Evolutionary conservation across 2,329 filamentous ascomycete genomes (phyloP).

Genomic region (Corynespora cassiicola): DNA sequence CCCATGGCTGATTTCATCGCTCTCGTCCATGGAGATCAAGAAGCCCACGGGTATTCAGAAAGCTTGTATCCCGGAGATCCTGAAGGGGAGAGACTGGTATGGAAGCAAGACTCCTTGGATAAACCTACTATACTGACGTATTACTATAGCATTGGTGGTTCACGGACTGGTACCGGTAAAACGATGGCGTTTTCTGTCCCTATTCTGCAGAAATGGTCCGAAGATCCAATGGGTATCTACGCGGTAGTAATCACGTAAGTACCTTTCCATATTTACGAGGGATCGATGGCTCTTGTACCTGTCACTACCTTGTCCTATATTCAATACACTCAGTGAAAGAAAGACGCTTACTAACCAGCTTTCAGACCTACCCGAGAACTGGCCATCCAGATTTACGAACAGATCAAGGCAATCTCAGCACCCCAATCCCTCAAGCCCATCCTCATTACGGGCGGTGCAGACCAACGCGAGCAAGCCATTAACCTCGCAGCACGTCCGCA

Average conservation of each 20-base stretch:
- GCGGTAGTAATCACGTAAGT: slow-evolving; percentile 83
- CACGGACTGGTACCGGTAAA: slow-evolving; percentile 94
- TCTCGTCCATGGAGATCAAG: slow-evolving; percentile 80
- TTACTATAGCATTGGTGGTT: slow-evolving; percentile 75
- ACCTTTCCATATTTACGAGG: too few species aligned
- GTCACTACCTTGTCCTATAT: neutral
- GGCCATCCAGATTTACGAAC: slow-evolving; percentile 94
- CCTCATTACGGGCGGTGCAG: slow-evolving; percentile 89
- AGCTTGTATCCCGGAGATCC: slow-evolving; percentile 88
- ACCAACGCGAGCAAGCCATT: slow-evolving; percentile 91
- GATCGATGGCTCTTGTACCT: neutral
- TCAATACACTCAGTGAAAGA: slow-evolving; percentile 10
- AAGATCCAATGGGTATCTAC: slow-evolving; percentile 91
- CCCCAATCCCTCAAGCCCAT: slow-evolving; percentile 86
- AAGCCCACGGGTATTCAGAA: slow-evolving; percentile 92
- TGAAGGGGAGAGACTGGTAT: slow-evolving; percentile 82
- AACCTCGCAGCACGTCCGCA: slow-evolving; percentile 83
- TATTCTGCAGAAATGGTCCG: slow-evolving; percentile 90
- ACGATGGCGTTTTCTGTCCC: slow-evolving; percentile 95
- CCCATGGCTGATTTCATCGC: slow-evolving; percentile 86
- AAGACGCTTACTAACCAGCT: too few species aligned
- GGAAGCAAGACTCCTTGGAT: neutral
- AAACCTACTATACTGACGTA: neutral
- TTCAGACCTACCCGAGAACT: slow-evolving; percentile 70
- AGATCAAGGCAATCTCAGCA: slow-evolving; percentile 90